Evolutionary conservation across 306 rosid species (phyloP), one percentile per base, ranked within the genome.

Genomic region (Quercus gilva): DNA sequence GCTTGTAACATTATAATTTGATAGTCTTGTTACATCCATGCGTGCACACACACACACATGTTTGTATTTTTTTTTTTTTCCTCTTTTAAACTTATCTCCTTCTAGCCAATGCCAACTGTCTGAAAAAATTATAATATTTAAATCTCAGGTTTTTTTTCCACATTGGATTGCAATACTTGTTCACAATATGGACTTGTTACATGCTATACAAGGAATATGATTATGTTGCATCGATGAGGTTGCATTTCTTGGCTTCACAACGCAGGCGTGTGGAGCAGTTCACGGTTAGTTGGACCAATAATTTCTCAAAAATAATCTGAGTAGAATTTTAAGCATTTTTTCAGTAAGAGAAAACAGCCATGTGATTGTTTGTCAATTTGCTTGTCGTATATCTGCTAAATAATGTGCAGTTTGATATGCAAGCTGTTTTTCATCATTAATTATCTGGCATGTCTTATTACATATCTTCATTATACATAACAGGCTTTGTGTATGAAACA

Each of bases 111-210:
- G 15, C 37, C 37, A 53, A 28, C 45, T 73, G 59, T 72, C 85
- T 88, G 5, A 67, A 67, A 79, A 86, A 60, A 1, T 56, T 12
- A 51, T 20, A 8, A 33, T 14, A 59, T 82, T 58, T 80, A 35
- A 43, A 77, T 89, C 88, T 74, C 96, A 93, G 94, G 88, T 96
- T 96, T 78, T 96, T 96, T 73, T 85, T 84, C 84, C 99, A 89
- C 88, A 93, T 96, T 78, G 96, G 83, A 74, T 84, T 96, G 90
- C 94, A 93, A 83, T 96, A 93, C 82, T 69, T 89, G 86, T 91
- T 96, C 88, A 93, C 98, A 37, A 41, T 80, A 78, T 93, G 98
- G 97, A 89, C 76, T 82, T 91, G 98, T 74, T 91, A 58, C 85
- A 56, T 93, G 79, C 85, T 96, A 18, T 96, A 86, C 91, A 96